Percentiles rank a stretch among this genome's conserved stretches.
These are phyloP conservation scores for Pseudogymnoascus sp. DNA, from an alignment of 2,329 filamentous ascomycete genomes.

Conservation along the genomic window DNA sequence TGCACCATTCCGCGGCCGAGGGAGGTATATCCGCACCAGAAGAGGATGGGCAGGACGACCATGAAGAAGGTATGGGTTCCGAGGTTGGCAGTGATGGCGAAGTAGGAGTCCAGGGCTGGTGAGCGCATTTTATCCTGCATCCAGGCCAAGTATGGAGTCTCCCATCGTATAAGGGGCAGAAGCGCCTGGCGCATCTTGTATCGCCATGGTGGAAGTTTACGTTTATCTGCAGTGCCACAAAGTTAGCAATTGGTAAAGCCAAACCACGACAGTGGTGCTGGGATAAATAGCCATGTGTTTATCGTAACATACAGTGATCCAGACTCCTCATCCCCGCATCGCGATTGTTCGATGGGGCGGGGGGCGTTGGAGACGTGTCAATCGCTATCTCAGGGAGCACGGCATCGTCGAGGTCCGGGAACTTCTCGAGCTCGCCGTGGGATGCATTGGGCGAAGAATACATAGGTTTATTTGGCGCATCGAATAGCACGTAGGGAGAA, in stretches of 20 bases:
- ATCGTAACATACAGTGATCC: conserved; percentile 58
- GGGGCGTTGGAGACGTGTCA: not conserved
- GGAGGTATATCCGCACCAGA: conserved; percentile 87
- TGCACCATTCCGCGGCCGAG: conserved; percentile 66
- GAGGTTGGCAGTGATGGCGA: conserved; percentile 91
- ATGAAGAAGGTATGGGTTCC: conserved; percentile 99
- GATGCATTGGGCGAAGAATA: conserved; percentile 28
- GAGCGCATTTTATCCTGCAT: conserved; percentile 75
- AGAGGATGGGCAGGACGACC: conserved; percentile 85
- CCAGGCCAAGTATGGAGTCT: conserved; percentile 87
- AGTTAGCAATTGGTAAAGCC: not conserved
- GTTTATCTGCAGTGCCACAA: conserved; percentile 54
- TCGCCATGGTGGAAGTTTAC: conserved; percentile 78
- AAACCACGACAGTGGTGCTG: conserved; percentile 10
- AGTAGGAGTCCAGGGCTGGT: conserved; percentile 86
- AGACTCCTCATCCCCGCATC: conserved; percentile 76
- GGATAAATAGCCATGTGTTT: not conserved
- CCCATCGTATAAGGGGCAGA: conserved; percentile 83
- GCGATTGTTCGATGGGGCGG: conserved; percentile 21
- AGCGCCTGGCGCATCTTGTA: conserved; percentile 73
- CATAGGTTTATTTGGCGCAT: conserved; percentile 28
- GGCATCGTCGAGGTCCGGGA: conserved; percentile 24
- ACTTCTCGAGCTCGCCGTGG: conserved; percentile 27
- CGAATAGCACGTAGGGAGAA: not conserved
- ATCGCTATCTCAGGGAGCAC: conserved; percentile 20